These are phyloP conservation scores for Stephanodiscus triporus DNA, from an alignment of 108 stramenopile species.

Conservation along the genomic window DNA sequence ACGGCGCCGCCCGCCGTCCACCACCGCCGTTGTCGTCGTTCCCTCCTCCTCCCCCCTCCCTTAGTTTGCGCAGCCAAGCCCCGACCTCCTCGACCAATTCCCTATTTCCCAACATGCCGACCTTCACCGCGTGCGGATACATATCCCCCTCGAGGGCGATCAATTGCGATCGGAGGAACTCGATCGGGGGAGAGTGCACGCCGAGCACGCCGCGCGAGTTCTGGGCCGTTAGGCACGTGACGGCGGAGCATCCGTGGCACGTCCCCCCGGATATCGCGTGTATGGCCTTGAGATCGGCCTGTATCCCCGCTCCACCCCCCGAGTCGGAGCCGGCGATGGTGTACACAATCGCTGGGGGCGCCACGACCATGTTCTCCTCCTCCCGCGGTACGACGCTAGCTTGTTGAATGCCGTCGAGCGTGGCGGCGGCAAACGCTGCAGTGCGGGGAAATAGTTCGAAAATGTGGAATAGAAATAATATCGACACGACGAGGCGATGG, in stretches of 20 bases:
- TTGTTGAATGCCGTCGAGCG: background rate
- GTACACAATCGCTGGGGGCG: slow-evolving; percentile 82
- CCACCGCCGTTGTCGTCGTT: no score
- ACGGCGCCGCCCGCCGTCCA: no score
- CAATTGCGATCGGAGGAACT: slow-evolving; percentile 65
- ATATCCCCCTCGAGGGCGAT: slow-evolving; percentile 76
- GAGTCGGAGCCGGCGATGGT: slow-evolving; percentile 95
- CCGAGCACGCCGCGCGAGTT: slow-evolving; percentile 76
- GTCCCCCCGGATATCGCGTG: slow-evolving; percentile 67
- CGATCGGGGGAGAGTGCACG: slow-evolving; percentile 64
- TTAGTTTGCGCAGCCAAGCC: slow-evolving; percentile 53
- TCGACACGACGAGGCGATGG: background rate
- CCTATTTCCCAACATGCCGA: slow-evolving; percentile 89
- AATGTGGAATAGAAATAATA: background rate
- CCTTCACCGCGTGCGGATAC: slow-evolving; percentile 83
- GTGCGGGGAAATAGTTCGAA: no score
- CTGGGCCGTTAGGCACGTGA: slow-evolving; percentile 91
- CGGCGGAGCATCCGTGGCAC: slow-evolving; percentile 90
- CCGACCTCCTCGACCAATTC: slow-evolving; percentile 76
- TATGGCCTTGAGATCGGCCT: slow-evolving; percentile 92
- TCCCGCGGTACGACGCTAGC: background rate
- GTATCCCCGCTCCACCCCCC: slow-evolving; percentile 95
- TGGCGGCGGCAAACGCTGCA: slow-evolving; percentile 9
- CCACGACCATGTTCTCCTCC: background rate
- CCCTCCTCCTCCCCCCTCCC: slow-evolving; percentile 6